Percentiles rank a stretch among this genome's conserved stretches.
phyloP scores from a whole-genome alignment of 495 filamentous ascomycete genomes.

The Lophium mytilinum region DNA sequence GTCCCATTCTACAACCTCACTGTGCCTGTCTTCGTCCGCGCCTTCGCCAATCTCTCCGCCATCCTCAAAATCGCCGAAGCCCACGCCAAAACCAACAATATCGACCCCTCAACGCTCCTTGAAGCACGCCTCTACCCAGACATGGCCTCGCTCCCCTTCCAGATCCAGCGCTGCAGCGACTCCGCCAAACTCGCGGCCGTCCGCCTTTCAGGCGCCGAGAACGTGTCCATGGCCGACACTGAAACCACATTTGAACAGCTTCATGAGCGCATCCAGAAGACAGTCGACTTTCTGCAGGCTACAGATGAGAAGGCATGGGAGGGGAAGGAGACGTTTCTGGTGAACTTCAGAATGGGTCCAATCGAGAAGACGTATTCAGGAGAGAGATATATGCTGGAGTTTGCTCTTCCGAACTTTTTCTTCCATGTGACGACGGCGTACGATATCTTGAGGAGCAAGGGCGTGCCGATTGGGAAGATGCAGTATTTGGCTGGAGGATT shows the following conservation, averaged over 20 bases:
- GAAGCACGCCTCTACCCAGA: constrained; percentile 15
- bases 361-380: constrained; percentile 16
- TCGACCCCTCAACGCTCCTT: constrained; percentile 11
- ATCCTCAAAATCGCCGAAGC: constrained; percentile 18
- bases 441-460: constrained; percentile 46
- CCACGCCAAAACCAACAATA: constrained; percentile 16
- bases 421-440: constrained; percentile 54
- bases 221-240: constrained; percentile 6
- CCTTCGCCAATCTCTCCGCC: constrained; percentile 17
- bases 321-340: constrained; percentile 13
- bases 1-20: constrained; percentile 10
- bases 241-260: constrained; percentile 22
- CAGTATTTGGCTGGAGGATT: constrained; percentile 38
- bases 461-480: constrained; percentile 48
- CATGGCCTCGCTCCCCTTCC: constrained; percentile 21
- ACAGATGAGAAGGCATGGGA: constrained; percentile 8
- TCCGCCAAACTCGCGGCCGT: constrained; percentile 4
- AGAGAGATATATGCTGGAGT: constrained; percentile 32
- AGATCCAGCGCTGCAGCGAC: constrained; percentile 23
- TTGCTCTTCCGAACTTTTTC: constrained; percentile 46
- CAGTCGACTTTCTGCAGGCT: constrained; percentile 14
- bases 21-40: constrained; percentile 13
- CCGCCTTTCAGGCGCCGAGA: constrained; percentile 5
- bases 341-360: background rate
- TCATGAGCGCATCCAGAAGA: constrained; percentile 10